Evolutionary conservation across 371 early-diverging fungal genomes (phyloP).

Genomic region (Mortierella sp.): DNA sequence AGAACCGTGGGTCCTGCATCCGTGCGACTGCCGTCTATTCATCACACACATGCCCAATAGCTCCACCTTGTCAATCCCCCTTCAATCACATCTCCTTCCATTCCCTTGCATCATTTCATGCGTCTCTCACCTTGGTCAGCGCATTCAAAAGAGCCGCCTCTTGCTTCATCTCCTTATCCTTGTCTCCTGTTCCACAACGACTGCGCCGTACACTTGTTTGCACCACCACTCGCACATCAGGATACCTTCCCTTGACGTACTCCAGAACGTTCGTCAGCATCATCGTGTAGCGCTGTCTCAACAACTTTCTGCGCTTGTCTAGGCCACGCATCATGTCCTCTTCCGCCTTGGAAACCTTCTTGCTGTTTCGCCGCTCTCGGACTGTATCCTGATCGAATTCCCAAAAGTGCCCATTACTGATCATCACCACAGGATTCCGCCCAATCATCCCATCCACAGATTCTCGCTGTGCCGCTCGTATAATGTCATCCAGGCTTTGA

Average conservation of each 20-base stretch:
- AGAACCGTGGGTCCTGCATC: slow-evolving; percentile 39
- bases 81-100: background rate
- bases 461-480: slow-evolving; percentile 3
- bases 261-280: slow-evolving; percentile 33
- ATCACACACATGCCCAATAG: background rate
- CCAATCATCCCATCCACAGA: background rate
- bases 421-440: slow-evolving; percentile 28
- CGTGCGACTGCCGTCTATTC: slow-evolving; percentile 36
- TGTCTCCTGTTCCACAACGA: slow-evolving; percentile 7
- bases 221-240: slow-evolving; percentile 32
- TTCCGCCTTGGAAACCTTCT: slow-evolving; percentile 25
- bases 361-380: background rate
- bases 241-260: slow-evolving; percentile 25
- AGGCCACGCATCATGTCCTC: slow-evolving; percentile 15
- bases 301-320: slow-evolving; percentile 20
- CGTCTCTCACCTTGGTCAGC: slow-evolving; percentile 32
- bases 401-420: slow-evolving; percentile 47
- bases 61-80: background rate
- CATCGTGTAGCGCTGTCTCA: slow-evolving; percentile 36
- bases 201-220: slow-evolving; percentile 35
- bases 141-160: slow-evolving; percentile 42
- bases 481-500: slow-evolving; percentile 16
- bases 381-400: slow-evolving; percentile 25
- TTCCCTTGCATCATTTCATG: background rate
- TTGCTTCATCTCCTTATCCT: slow-evolving; percentile 11